Evolutionary conservation across 495 filamentous ascomycete genomes (phyloP).

Genomic region (Penicillium antarcticum): DNA sequence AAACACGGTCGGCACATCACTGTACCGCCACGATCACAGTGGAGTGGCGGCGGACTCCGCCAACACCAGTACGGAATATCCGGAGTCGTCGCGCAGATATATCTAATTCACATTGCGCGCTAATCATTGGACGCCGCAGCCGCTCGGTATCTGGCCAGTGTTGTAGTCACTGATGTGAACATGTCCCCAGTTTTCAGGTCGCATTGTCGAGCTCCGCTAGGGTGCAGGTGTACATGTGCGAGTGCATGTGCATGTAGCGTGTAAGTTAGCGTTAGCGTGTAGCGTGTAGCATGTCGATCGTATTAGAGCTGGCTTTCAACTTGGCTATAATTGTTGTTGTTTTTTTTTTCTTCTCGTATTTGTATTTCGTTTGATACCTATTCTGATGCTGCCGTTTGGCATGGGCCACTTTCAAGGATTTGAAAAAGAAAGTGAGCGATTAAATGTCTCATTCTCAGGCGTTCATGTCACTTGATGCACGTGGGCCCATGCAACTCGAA

Average conservation of each 20-base stretch:
- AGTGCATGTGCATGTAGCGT: too few species aligned
- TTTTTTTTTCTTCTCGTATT: background rate
- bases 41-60: conserved; percentile 3
- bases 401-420: background rate
- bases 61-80: conserved; percentile 14
- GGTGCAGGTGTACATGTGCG: background rate
- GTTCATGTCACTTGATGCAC: conserved; percentile 8
- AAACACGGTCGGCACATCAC: background rate
- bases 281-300: background rate
- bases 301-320: conserved; percentile 5
- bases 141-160: conserved; percentile 14
- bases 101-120: conserved; percentile 20
- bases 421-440: background rate
- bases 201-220: background rate
- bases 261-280: too few species aligned
- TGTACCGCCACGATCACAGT: conserved; percentile 13
- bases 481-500: conserved; percentile 2
- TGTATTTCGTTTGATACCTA: background rate
- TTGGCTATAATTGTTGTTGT: conserved; percentile 14
- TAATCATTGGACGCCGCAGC: conserved; percentile 29
- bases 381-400: background rate
- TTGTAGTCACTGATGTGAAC: conserved; percentile 8
- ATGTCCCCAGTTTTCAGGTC: conserved; percentile 23
- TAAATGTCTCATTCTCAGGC: background rate
- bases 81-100: conserved; percentile 9